Evolutionary conservation across 2,329 filamentous ascomycete genomes (phyloP), one percentile per base, ranked within the genome.

Genomic region (Parastagonospora nodorum): DNA sequence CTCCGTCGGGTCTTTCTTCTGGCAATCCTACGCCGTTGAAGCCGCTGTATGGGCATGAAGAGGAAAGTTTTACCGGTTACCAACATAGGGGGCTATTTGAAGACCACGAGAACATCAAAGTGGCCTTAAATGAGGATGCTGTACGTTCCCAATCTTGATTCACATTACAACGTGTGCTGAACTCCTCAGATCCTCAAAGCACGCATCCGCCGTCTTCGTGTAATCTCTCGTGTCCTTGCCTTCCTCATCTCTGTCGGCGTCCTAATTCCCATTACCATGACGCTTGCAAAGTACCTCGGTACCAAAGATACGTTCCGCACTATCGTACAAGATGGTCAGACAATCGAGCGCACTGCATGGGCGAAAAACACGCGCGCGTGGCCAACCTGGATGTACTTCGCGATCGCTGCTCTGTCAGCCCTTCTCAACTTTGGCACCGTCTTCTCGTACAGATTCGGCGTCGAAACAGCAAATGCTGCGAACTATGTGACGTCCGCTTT

Each of bases 371-470:
- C 72, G 27, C 72, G 71, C 35, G 54, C 59, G 4, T 76, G 74
- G 73, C 75, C 75, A 4, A 76, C 73, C 3, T 75, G 67, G 55
- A 69, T 74, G 61, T 77, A 77, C 61, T 69, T 74, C 48, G 53
- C 38, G 45, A 58, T 75, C 14, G 66, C 74, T 0, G 51, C 50
- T 14, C 39, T 67, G 1, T 71, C 72, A 0, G 53, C 69, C 11
- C 0, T 75, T 0, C 60, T 77, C 46, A 70, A 77, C 53, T 38
- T 71, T 28, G 41, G 49, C 31, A 72, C 75, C 16, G 29, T 77
- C 12, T 44, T 75, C 11, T 53, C 57, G 2, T 77, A 77, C 52
- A 47, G 44, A 16, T 61, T 50, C 37, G 63, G 71, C 14, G 50
- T 75, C 1, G 50, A 65, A 14, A 46, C 51, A 5, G 74, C 74